Evolutionary conservation across 176 grass and related monocot genomes (phyloP).

Genomic region (Puya raimondii): DNA sequence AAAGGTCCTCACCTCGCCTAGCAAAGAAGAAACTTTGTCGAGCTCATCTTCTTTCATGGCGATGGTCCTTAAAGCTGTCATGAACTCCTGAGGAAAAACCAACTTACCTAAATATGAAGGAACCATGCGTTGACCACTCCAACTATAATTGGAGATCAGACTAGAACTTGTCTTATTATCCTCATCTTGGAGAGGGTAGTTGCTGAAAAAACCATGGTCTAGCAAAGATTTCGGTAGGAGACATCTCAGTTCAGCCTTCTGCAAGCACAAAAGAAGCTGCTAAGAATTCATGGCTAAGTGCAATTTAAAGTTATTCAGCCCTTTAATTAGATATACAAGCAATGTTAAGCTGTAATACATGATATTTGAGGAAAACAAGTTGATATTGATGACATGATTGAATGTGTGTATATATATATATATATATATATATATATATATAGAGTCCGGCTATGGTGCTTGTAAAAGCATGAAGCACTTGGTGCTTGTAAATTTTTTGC

Average conservation of each 20-base stretch:
- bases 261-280: conserved; percentile 18
- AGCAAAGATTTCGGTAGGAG: conserved; percentile 70
- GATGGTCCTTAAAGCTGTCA: conserved; percentile 58
- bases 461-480: too few species aligned
- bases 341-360: neutral
- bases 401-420: too few species aligned
- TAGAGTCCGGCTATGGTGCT: too few species aligned
- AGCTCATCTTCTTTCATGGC: conserved; percentile 89
- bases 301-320: neutral
- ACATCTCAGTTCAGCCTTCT: conserved; percentile 81
- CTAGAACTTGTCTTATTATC: conserved; percentile 25
- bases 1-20: conserved; percentile 46
- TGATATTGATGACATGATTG: too few species aligned
- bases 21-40: conserved; percentile 43
- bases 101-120: conserved; percentile 66
- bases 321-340: neutral
- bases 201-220: conserved; percentile 69
- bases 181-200: conserved; percentile 24
- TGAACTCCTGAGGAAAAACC: conserved; percentile 76
- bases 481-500: too few species aligned
- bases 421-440: too few species aligned
- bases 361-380: neutral
- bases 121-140: conserved; percentile 73
- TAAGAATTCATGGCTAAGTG: neutral
- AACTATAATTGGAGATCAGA: conserved; percentile 50